phyloP scores from a whole-genome alignment of 768 basidiomycete species.

The Zangia roseola region DNA sequence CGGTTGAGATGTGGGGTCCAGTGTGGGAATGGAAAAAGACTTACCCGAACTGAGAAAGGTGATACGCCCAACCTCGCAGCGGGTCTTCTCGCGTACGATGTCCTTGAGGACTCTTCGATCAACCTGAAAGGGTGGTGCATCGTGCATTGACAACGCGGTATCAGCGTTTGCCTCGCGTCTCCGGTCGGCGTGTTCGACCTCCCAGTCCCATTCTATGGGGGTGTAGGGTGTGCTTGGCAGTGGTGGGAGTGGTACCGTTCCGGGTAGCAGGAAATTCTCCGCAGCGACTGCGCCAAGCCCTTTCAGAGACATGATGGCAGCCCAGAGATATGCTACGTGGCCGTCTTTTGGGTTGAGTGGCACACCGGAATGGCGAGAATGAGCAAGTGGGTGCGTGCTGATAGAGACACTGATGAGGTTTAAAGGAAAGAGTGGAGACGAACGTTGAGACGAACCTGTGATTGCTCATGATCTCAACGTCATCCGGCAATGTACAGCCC shows the following conservation, averaged over 20 bases:
- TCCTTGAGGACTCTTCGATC: constrained; percentile 75
- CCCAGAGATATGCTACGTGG: constrained; percentile 4
- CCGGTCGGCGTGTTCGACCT: constrained; percentile 68
- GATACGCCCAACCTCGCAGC: constrained; percentile 64
- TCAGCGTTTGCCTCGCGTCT: constrained; percentile 63
- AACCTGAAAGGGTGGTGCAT: constrained; percentile 66
- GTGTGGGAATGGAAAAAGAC: constrained; percentile 20
- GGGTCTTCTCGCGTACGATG: constrained; percentile 71
- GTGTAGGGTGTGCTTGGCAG: not conserved
- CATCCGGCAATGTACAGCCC: constrained; percentile 15
- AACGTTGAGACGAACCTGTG: constrained; percentile 19
- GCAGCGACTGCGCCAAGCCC: not conserved
- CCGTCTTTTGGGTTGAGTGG: constrained; percentile 4
- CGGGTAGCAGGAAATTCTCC: constrained; percentile 9
- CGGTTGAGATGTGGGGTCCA: not conserved
- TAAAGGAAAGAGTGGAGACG: not conserved
- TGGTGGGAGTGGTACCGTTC: constrained; percentile 23
- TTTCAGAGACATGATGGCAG: constrained; percentile 10
- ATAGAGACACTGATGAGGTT: not conserved
- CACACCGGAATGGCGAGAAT: not conserved
- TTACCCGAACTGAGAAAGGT: constrained; percentile 71
- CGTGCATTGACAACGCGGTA: constrained; percentile 57
- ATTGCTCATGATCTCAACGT: constrained; percentile 7
- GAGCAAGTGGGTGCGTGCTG: not conserved
- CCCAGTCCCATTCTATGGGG: constrained; percentile 66